phyloP scores from a whole-genome alignment of 2,329 filamentous ascomycete species.

The Penicillium verrucosum region DNA sequence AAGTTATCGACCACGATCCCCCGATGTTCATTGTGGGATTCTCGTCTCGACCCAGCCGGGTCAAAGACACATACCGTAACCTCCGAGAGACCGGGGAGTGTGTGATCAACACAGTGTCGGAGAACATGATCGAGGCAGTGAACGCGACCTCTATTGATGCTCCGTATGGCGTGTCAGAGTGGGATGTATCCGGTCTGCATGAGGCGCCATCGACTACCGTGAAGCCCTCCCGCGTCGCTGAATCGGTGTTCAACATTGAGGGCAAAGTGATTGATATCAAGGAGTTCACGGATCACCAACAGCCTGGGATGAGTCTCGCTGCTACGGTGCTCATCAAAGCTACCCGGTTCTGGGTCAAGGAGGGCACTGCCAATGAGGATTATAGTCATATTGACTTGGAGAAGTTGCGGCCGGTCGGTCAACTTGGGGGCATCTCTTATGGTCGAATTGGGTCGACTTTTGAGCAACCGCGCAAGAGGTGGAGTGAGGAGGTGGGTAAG shows the following conservation, averaged over 20 bases:
- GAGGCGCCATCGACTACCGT: slow-evolving; percentile 64
- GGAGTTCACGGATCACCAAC: slow-evolving; percentile 70
- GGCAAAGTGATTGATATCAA: slow-evolving; percentile 67
- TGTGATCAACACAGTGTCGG: slow-evolving; percentile 79
- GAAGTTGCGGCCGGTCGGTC: slow-evolving; percentile 69
- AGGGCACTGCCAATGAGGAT: slow-evolving; percentile 77
- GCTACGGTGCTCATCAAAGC: slow-evolving; percentile 75
- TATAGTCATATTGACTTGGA: slow-evolving; percentile 69
- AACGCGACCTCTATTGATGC: slow-evolving; percentile 74
- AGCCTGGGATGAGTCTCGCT: slow-evolving; percentile 68
- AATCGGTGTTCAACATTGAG: slow-evolving; percentile 79
- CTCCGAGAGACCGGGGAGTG: slow-evolving; percentile 69
- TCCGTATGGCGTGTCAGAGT: slow-evolving; percentile 72
- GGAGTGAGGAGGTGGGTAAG: slow-evolving; percentile 19
- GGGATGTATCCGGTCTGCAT: slow-evolving; percentile 73
- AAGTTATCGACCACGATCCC: slow-evolving; percentile 76
- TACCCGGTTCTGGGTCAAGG: slow-evolving; percentile 76
- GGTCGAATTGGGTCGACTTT: slow-evolving; percentile 62
- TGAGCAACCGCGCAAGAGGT: slow-evolving; percentile 59
- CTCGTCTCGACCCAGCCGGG: slow-evolving; percentile 51
- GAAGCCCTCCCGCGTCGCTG: slow-evolving; percentile 67
- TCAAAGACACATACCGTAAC: slow-evolving; percentile 76
- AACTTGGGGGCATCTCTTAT: slow-evolving; percentile 85
- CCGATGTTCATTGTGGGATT: slow-evolving; percentile 72
- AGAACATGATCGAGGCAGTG: slow-evolving; percentile 80